These are phyloP conservation scores for Candida odintsovae DNA, from an alignment of 805 yeast species.

Conservation along the genomic window DNA sequence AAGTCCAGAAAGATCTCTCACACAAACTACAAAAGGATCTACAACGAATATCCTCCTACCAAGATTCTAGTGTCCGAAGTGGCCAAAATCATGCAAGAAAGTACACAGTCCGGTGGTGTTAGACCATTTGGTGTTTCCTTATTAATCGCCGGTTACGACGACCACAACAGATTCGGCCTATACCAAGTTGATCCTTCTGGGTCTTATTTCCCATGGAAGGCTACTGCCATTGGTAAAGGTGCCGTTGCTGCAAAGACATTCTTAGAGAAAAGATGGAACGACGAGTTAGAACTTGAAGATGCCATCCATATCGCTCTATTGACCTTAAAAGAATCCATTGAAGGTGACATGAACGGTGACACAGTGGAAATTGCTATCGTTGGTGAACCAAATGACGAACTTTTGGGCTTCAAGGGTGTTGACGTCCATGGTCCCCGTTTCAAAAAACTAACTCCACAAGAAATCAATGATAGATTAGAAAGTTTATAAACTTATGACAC, in stretches of 20 bases:
- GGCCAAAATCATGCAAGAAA: slow-evolving; percentile 96
- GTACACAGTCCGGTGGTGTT: slow-evolving; percentile 98
- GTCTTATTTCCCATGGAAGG: slow-evolving; percentile 98
- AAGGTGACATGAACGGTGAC: slow-evolving; percentile 96
- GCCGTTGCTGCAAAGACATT: slow-evolving; percentile 96
- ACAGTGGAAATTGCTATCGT: slow-evolving; percentile 89
- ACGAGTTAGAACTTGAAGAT: slow-evolving; percentile 93
- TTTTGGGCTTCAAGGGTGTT: slow-evolving; percentile 84
- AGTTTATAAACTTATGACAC: slow-evolving; percentile 48
- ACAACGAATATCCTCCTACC: slow-evolving; percentile 97
- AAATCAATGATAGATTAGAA: slow-evolving; percentile 92
- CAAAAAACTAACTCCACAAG: slow-evolving; percentile 78
- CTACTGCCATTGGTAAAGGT: slow-evolving; percentile 97
- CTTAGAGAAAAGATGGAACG: slow-evolving; percentile 97
- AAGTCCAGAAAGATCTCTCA: slow-evolving; percentile 92
- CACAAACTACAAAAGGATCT: slow-evolving; percentile 84
- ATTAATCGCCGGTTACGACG: slow-evolving; percentile 91
- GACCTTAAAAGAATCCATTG: slow-evolving; percentile 93
- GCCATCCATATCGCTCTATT: slow-evolving; percentile 94
- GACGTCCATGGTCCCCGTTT: slow-evolving; percentile 84
- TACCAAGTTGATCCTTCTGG: slow-evolving; percentile 99
- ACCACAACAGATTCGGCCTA: slow-evolving; percentile 63
- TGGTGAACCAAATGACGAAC: slow-evolving; percentile 73
- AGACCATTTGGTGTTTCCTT: slow-evolving; percentile 98
- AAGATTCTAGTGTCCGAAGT: slow-evolving; percentile 89